Conservation (phyloP, 441 rosid species). For the Manihot esculenta region DNA sequence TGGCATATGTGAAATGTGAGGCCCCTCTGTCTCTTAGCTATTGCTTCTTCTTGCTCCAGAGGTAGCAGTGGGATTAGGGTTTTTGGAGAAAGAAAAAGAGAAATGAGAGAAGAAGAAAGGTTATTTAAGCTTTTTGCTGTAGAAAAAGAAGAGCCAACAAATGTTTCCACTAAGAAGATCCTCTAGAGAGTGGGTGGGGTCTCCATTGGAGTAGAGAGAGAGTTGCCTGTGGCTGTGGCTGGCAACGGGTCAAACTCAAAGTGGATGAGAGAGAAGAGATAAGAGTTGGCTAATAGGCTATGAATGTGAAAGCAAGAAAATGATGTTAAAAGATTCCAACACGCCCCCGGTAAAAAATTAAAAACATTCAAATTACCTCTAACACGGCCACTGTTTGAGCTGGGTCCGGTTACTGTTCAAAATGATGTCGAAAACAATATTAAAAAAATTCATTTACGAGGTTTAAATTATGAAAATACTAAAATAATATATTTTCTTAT, state of each 20-base stretch:
- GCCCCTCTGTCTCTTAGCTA: background rate
- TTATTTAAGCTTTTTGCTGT: slow-evolving; percentile 27
- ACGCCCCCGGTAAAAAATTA: too few species aligned
- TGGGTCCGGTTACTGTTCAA: too few species aligned
- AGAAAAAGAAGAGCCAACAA: slow-evolving; percentile 18
- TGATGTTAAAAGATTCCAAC: slow-evolving; percentile 1
- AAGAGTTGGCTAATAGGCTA: slow-evolving; percentile 15
- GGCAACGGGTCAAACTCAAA: slow-evolving; percentile 89
- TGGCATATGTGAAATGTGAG: background rate
- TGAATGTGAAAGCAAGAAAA: slow-evolving; percentile 53
- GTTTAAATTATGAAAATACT: too few species aligned
- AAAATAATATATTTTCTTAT: too few species aligned
- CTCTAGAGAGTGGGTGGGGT: slow-evolving; percentile 60
- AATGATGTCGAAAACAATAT: too few species aligned
- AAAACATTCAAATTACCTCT: too few species aligned
- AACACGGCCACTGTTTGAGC: too few species aligned
- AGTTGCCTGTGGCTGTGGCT: slow-evolving; percentile 53
- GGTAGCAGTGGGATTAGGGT: slow-evolving; percentile 42
- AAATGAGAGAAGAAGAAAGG: slow-evolving; percentile 23
- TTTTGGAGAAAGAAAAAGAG: slow-evolving; percentile 32
- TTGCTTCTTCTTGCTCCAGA: slow-evolving; percentile 3
- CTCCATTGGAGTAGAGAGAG: slow-evolving; percentile 41
- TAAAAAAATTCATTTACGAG: too few species aligned
- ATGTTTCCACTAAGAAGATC: slow-evolving; percentile 48
- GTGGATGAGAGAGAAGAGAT: slow-evolving; percentile 20